Base-by-base conservation (phyloP, 202 grass and related monocot genomes). In the Thinopyrum obtusiflorum region DNA sequence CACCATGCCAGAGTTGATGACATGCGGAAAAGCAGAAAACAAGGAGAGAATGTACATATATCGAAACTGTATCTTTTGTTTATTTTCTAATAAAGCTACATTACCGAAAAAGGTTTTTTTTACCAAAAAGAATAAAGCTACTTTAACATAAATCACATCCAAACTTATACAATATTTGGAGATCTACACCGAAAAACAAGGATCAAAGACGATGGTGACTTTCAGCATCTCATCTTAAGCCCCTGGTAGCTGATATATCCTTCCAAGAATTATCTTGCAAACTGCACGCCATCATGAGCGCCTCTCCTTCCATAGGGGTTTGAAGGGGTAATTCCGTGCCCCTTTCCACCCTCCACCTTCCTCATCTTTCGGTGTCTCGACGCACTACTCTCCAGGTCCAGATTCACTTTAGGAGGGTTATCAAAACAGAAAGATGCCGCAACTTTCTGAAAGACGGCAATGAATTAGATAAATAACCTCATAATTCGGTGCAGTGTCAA, bases 301-400 rank as follows among this genome's bases (percentile, higher is more conserved):
- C 57, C 57, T 61, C 20, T 61, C 57, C 65, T 86, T 37, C 91
- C 94, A 12, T 93, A 97, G 15, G 94, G 94, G 71, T 93, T 93
- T 4, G 23, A 85, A 11, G 85, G 15, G 70, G 36, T 62, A 17
- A 93, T 89, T 11, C 94, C 89, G 57, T 97, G 94, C 11, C 83
- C 82, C 15, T 69, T 88, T 24, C 82, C 51, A 65, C 87, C 89
- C 9, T 93, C 87, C 37, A 87, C 67, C 60, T 87, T 88, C 36
- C 86, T 88, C 83, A 81, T 97, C 77, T 90, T 97, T 47, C 44
- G 44, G 64, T 89, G 89, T 73, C 92, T 98, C 0, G 93, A 87
- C 8, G 93, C 91, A 9, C 88, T 88, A 84, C 95, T 98, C 21
- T 92, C 86, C 70, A 95, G 73, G 67, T 86, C 91, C 13, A 98